Conservation (phyloP, 129 eudicot species). For the Tagetes erecta region DNA sequence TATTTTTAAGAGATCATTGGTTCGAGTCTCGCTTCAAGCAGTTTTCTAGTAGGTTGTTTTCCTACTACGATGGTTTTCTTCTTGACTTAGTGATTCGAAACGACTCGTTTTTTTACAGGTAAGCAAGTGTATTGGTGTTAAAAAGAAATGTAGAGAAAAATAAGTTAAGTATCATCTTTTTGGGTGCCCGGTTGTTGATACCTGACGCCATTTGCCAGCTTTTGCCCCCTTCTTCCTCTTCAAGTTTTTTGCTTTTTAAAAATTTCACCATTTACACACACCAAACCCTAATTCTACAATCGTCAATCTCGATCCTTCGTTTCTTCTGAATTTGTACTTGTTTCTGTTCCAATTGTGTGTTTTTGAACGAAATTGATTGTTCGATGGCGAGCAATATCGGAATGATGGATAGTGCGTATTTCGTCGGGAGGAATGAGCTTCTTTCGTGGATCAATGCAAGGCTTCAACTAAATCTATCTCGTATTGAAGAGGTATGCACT, state of each 20-base stretch:
- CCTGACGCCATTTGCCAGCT: conserved; percentile 44
- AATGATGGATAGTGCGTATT: conserved; percentile 96
- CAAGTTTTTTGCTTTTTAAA: conserved; percentile 5
- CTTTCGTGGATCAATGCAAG: conserved; percentile 81
- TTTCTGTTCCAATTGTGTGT: neutral
- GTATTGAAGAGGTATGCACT: conserved; percentile 70
- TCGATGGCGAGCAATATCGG: conserved; percentile 80
- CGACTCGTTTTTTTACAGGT: too few species aligned
- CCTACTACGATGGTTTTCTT: too few species aligned
- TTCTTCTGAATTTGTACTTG: neutral
- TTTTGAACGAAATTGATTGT: conserved; percentile 6
- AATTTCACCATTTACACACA: conserved; percentile 9
- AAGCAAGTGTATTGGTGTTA: too few species aligned
- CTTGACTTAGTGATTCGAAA: too few species aligned
- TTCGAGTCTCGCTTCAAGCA: too few species aligned
- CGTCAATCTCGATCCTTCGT: conserved; percentile 20
- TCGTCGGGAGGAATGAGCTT: conserved; percentile 92
- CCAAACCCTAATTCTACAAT: conserved; percentile 21
- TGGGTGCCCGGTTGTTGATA: conserved; percentile 33
- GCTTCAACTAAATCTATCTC: conserved; percentile 86
- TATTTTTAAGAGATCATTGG: too few species aligned
- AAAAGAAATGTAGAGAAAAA: neutral
- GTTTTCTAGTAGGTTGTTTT: too few species aligned
- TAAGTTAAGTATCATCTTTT: conserved; percentile 34
- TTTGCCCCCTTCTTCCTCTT: conserved; percentile 12